A percentile compares a stretch with the other conserved stretches of the same genome.
Evolutionary conservation across 805 yeast genomes (phyloP).

Genomic region (Yamadazyma ubonensis): DNA sequence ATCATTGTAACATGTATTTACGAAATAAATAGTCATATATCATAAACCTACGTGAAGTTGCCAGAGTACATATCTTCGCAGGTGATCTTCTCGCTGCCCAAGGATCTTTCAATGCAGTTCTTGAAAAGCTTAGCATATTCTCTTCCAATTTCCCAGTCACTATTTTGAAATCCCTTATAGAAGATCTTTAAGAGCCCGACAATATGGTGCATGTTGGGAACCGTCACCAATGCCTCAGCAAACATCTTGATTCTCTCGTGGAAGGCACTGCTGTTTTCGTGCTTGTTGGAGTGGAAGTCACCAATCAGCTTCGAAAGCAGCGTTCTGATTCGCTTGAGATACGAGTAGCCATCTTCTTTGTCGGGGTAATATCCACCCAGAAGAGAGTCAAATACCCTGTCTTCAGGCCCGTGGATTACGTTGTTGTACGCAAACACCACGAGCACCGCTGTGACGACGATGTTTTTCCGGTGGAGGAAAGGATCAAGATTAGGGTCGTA

Average conservation of each 20-base stretch:
- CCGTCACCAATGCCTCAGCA: slow-evolving; percentile 38
- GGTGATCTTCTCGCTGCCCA: slow-evolving; percentile 47
- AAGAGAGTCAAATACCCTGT: slow-evolving; percentile 22
- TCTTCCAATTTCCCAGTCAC: slow-evolving; percentile 56
- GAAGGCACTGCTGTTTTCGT: slow-evolving; percentile 17
- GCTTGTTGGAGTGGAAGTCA: slow-evolving; percentile 9
- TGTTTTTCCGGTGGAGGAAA: slow-evolving; percentile 37
- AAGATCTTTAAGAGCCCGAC: slow-evolving; percentile 55
- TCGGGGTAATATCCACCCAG: slow-evolving; percentile 17
- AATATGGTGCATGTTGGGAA: slow-evolving; percentile 46
- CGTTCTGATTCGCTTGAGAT: slow-evolving; percentile 52
- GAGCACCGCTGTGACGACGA: slow-evolving; percentile 40
- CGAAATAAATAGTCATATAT: not conserved
- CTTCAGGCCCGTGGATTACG: slow-evolving; percentile 48
- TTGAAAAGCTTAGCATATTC: slow-evolving; percentile 54
- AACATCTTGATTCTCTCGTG: slow-evolving; percentile 43
- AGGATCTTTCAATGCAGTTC: slow-evolving; percentile 54
- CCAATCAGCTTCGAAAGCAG: slow-evolving; percentile 45
- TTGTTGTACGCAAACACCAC: slow-evolving; percentile 55
- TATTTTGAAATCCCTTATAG: slow-evolving; percentile 29
- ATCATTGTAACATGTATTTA: too few relatives aligned
- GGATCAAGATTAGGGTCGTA: slow-evolving; percentile 56
- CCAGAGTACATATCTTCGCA: slow-evolving; percentile 50
- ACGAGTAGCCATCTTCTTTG: slow-evolving; percentile 43
- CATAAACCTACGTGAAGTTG: not conserved